Evolutionary conservation across 2,329 filamentous ascomycete species (phyloP).

Genomic region (Shiraia sp.): DNA sequence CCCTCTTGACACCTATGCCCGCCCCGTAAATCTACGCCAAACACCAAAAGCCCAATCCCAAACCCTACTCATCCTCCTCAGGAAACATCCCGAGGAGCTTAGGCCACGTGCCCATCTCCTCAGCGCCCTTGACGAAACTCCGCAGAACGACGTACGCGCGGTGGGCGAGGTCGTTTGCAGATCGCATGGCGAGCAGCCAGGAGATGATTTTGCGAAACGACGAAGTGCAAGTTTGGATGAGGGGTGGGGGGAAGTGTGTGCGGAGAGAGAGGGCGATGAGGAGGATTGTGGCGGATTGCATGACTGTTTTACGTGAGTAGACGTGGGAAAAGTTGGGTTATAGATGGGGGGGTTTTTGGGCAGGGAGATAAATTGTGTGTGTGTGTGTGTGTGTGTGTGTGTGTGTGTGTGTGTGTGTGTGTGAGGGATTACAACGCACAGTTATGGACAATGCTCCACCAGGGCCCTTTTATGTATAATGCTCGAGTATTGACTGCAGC

Average conservation of each 20-base stretch:
- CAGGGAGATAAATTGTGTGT: too few species aligned
- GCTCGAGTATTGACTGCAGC: constrained; percentile 13
- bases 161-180: constrained; percentile 20
- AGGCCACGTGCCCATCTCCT: constrained; percentile 1
- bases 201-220: constrained; percentile 18
- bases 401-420: too few species aligned
- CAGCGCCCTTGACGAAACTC: constrained; percentile 8
- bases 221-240: not conserved
- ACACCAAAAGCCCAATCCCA: not conserved
- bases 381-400: too few species aligned
- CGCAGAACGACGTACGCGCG: constrained; percentile 25
- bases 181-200: constrained; percentile 31
- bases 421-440: too few species aligned
- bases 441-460: constrained; percentile 43
- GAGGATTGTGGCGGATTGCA: constrained; percentile 42
- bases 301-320: constrained; percentile 14
- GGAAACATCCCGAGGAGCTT: constrained; percentile 2
- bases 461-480: constrained; percentile 31
- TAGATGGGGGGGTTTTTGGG: too few species aligned
- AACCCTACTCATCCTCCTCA: not conserved
- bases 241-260: constrained; percentile 1
- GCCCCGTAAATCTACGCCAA: too few species aligned
- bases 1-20: too few species aligned
- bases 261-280: constrained; percentile 39
- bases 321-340: not conserved